These are phyloP conservation scores for Scutellospora calospora DNA, from an alignment of 371 early-diverging fungal genomes.

Conservation along the genomic window DNA sequence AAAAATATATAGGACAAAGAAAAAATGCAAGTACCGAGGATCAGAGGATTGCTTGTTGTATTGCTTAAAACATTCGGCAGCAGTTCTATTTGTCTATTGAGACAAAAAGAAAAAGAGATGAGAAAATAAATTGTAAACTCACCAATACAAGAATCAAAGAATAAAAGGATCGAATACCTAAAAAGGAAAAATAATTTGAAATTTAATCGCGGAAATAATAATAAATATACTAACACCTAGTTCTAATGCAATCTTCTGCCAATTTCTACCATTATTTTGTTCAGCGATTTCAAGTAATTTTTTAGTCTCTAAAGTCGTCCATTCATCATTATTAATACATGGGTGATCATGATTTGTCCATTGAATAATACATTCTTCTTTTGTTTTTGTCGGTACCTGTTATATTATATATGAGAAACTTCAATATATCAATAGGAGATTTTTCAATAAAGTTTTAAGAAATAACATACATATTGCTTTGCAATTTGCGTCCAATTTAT, in stretches of 20 bases:
- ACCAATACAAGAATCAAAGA: neutral
- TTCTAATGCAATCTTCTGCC: conserved; percentile 69
- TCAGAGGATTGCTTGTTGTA: conserved; percentile 64
- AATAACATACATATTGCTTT: conserved; percentile 57
- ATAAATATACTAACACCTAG: conserved; percentile 43
- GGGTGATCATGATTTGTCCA: conserved; percentile 90
- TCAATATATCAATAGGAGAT: neutral
- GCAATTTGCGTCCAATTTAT: conserved; percentile 80
- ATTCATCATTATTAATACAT: conserved; percentile 75
- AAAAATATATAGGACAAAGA: neutral
- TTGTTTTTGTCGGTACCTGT: conserved; percentile 67
- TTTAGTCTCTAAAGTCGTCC: conserved; percentile 67
- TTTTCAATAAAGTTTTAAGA: neutral
- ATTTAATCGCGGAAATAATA: neutral
- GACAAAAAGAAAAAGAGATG: conserved; percentile 30
- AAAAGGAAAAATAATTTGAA: neutral
- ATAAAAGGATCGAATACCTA: neutral
- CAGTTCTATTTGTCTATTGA: conserved; percentile 73
- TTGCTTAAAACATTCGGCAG: conserved; percentile 81
- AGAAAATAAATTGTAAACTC: no score
- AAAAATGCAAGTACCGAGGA: conserved; percentile 49
- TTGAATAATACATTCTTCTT: conserved; percentile 80
- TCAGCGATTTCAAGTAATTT: conserved; percentile 59
- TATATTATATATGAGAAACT: neutral
- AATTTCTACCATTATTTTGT: conserved; percentile 57